These are phyloP conservation scores for Fusarium algeriense DNA, from an alignment of 2,329 filamentous ascomycete species.

Conservation along the genomic window DNA sequence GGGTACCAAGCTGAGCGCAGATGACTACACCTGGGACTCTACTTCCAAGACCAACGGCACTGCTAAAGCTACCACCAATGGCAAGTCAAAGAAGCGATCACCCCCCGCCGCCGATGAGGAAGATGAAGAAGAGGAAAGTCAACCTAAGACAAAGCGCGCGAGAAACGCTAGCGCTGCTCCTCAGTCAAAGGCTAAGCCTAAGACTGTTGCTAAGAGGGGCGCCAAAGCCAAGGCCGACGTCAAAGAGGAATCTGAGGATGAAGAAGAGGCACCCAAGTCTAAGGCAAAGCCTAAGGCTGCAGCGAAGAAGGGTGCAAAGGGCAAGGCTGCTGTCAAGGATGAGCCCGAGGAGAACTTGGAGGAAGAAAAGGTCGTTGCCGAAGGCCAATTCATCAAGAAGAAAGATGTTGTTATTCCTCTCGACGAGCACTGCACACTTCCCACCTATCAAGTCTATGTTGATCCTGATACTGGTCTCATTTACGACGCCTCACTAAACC, in stretches of 20 bases:
- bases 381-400: slow-evolving; percentile 62
- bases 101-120: slow-evolving; percentile 42
- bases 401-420: slow-evolving; percentile 62
- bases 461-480: slow-evolving; percentile 72
- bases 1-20: slow-evolving; percentile 41
- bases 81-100: slow-evolving; percentile 46
- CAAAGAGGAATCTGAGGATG: slow-evolving; percentile 48
- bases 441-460: slow-evolving; percentile 70
- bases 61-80: slow-evolving; percentile 35
- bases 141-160: slow-evolving; percentile 49
- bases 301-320: slow-evolving; percentile 42
- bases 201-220: slow-evolving; percentile 37
- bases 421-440: slow-evolving; percentile 59
- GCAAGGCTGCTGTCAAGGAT: slow-evolving; percentile 39
- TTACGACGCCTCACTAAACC: slow-evolving; percentile 83
- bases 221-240: slow-evolving; percentile 35
- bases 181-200: slow-evolving; percentile 11
- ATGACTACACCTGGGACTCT: slow-evolving; percentile 48
- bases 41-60: slow-evolving; percentile 43
- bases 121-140: slow-evolving; percentile 46
- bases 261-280: slow-evolving; percentile 22
- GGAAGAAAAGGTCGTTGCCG: slow-evolving; percentile 54
- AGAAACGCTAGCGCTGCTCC: slow-evolving; percentile 15
- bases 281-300: slow-evolving; percentile 42
- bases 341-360: slow-evolving; percentile 46